Conservation (phyloP, 1,139 yeast genomes). For the Geotrichum bryndzae region DNA sequence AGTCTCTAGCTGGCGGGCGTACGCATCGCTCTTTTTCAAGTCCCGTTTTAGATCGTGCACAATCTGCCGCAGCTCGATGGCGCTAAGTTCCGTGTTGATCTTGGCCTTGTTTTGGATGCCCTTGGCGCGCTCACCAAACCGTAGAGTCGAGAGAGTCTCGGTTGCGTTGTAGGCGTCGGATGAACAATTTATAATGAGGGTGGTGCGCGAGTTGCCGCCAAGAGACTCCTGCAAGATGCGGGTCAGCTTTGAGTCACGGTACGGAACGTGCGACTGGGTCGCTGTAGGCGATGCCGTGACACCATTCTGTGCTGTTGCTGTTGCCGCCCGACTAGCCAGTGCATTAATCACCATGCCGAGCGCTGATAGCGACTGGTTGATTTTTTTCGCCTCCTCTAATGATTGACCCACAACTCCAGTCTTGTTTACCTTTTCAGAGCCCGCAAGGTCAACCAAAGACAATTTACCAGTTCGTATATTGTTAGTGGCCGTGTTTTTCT, state of each 20-base stretch:
- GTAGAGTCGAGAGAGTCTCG: conserved; percentile 70
- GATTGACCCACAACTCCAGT: conserved; percentile 75
- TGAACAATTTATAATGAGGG: conserved; percentile 73
- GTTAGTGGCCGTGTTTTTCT: conserved; percentile 51
- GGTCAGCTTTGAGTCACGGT: conserved; percentile 78
- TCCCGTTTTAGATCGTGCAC: conserved; percentile 23
- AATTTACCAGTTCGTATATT: conserved; percentile 59
- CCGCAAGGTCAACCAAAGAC: conserved; percentile 81
- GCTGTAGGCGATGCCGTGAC: not conserved
- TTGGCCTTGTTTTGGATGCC: conserved; percentile 62
- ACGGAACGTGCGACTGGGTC: conserved; percentile 53
- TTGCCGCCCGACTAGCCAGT: conserved; percentile 60
- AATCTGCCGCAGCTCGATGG: conserved; percentile 46
- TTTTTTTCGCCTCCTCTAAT: conserved; percentile 77
- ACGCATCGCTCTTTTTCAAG: conserved; percentile 44
- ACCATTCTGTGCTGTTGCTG: conserved; percentile 39
- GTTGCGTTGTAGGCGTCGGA: conserved; percentile 54
- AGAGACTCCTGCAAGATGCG: conserved; percentile 76
- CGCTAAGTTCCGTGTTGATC: conserved; percentile 62
- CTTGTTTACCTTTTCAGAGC: conserved; percentile 79
- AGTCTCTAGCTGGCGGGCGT: conserved; percentile 46
- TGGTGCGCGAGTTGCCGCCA: conserved; percentile 83
- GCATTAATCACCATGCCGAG: conserved; percentile 79
- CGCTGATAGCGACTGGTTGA: conserved; percentile 70
- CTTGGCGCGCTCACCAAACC: conserved; percentile 80